Percentiles rank a stretch among this genome's conserved stretches.
Conservation (phyloP, 306 rosid species). For the Sechiopsis laciniata region DNA sequence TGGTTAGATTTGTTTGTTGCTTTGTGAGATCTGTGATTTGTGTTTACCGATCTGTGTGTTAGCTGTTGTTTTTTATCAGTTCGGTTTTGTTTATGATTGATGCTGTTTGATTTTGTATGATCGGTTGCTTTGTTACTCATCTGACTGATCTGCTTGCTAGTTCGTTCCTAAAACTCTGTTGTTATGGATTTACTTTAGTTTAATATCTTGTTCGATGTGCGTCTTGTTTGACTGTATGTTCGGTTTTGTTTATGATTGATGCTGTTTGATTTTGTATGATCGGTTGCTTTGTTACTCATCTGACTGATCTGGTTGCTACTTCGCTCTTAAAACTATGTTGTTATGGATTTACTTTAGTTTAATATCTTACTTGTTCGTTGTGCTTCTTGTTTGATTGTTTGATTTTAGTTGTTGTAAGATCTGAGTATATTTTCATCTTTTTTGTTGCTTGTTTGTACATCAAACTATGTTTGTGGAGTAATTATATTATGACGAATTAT, state of each 20-base stretch:
- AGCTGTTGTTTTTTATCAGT: neutral
- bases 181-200: neutral
- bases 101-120: neutral
- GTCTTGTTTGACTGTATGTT: neutral
- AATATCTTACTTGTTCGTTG: neutral
- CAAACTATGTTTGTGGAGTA: neutral
- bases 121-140: neutral
- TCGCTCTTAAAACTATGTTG: neutral
- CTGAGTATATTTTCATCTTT: neutral
- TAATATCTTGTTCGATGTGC: neutral
- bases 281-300: neutral
- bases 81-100: neutral
- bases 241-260: neutral
- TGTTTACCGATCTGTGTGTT: neutral
- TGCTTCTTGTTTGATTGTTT: conserved; percentile 12
- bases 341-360: neutral
- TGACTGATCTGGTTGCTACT: neutral
- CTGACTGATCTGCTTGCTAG: neutral
- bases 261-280: neutral
- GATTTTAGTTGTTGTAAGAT: neutral
- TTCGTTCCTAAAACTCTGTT: neutral
- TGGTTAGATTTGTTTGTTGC: neutral
- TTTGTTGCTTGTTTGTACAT: neutral
- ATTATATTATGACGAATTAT: neutral
- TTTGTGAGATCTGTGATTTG: conserved; percentile 15